phyloP scores from a whole-genome alignment of 1,139 yeast genomes.

The Debaryomyces coudertii region DNA sequence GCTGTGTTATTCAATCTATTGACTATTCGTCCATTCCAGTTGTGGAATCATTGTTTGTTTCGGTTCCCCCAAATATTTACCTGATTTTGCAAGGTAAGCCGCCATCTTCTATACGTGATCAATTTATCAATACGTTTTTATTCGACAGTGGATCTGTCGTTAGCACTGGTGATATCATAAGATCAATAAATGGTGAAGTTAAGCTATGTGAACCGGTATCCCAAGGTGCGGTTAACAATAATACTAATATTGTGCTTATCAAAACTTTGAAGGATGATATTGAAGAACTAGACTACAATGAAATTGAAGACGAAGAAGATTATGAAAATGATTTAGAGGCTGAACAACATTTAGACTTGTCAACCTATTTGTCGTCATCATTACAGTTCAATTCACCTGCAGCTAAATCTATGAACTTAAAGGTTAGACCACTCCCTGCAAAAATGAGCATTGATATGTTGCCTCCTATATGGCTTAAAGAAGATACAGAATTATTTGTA shows the following conservation, averaged over 20 bases:
- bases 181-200: conserved; percentile 53
- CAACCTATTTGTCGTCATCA: conserved; percentile 39
- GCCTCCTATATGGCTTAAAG: conserved; percentile 37
- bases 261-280: conserved; percentile 30
- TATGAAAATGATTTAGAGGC: conserved; percentile 12
- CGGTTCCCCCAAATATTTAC: conserved; percentile 51
- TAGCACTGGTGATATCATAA: conserved; percentile 35
- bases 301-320: conserved; percentile 15
- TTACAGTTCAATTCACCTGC: conserved; percentile 26
- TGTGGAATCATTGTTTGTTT: conserved; percentile 38
- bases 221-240: conserved; percentile 56
- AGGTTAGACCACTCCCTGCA: conserved; percentile 35
- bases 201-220: conserved; percentile 71
- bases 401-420: conserved; percentile 16
- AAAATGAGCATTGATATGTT: conserved; percentile 28
- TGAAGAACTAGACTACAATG: conserved; percentile 12
- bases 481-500: conserved; percentile 50
- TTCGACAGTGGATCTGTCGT: conserved; percentile 35
- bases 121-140: conserved; percentile 31
- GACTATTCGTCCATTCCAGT: conserved; percentile 28
- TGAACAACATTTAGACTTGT: conserved; percentile 33
- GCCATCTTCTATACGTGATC: conserved; percentile 29
- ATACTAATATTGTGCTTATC: conserved; percentile 58
- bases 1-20: conserved; percentile 38
- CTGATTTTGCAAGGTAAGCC: conserved; percentile 34